Evolutionary conservation across 2,329 filamentous ascomycete genomes (phyloP), one percentile per base, ranked within the genome.

Genomic region (Neonectria sp.): DNA sequence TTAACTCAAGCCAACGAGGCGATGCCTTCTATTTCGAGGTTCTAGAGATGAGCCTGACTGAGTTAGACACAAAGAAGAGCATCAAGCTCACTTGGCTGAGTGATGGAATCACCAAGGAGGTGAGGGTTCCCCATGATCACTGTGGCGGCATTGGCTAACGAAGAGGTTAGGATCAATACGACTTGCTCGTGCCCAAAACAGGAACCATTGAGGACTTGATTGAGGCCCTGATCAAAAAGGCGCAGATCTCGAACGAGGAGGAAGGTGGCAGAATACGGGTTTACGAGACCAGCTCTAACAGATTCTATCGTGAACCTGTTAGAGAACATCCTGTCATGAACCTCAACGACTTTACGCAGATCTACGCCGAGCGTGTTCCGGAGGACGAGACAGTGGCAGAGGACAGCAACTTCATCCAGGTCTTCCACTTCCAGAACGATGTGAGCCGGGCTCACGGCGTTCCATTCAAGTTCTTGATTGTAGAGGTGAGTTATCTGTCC

Each of bases 381-480:
- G 89, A 94, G 59, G 91, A 94, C 55, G 92, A 92, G 72, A 81
- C 88, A 2, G 90, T 91, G 37, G 84, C 83, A 2, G 84, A 86
- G 9, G 85, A 88, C 2, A 81, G 75, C 46, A 87, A 90, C 58
- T 88, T 91, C 62, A 92, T 98, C 63, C 90, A 92, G 68, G 94
- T 92, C 33, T 96, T 95, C 82, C 96, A 98, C 79, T 99, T 96
- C 82, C 95, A 99, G 79, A 93, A 92, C 73, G 97, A 99, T 75
- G 90, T 93, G 0, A 93, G 84, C 76, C 93, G 97, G 74, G 85
- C 91, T 4, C 95, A 99, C 77, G 94, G 95, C 3, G 88, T 97
- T 51, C 96, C 96, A 0, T 99, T 99, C 86, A 92, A 92, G 74
- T 97, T 99, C 79, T 84, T 96, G 61, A 81, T 98, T 46, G 92